A percentile compares a stretch with the other conserved stretches of the same genome.
phyloP scores from a whole-genome alignment of 345 rosid genomes.

The Hypericum androsaemum region DNA sequence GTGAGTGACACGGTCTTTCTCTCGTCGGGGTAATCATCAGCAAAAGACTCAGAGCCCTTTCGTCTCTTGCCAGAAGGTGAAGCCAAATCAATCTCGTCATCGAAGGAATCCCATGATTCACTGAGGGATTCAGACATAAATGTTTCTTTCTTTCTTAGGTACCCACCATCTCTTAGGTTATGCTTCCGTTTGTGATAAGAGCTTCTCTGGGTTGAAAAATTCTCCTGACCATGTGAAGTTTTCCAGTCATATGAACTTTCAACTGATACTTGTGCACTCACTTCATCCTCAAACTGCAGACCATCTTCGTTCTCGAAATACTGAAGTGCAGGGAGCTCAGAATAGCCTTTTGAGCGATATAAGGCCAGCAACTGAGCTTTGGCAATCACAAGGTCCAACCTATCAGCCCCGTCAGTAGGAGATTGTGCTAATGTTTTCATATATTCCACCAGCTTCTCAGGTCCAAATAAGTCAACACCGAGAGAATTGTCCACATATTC shows the following conservation, averaged over 20 bases:
- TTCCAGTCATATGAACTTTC: slow-evolving; percentile 17
- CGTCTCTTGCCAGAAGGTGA: slow-evolving; percentile 46
- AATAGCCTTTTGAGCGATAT: slow-evolving; percentile 40
- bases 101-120: slow-evolving; percentile 38
- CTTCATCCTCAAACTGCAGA: slow-evolving; percentile 16
- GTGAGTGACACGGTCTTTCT: slow-evolving; percentile 56
- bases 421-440: slow-evolving; percentile 44
- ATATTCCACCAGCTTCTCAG: slow-evolving; percentile 36
- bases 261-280: slow-evolving; percentile 7
- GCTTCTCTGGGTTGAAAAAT: slow-evolving; percentile 22
- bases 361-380: slow-evolving; percentile 50
- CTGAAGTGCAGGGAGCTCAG: slow-evolving; percentile 39
- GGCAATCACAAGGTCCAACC: slow-evolving; percentile 43
- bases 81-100: slow-evolving; percentile 28
- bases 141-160: slow-evolving; percentile 44
- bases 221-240: slow-evolving; percentile 15
- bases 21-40: slow-evolving; percentile 47
- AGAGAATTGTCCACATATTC: slow-evolving; percentile 23
- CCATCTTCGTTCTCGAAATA: slow-evolving; percentile 23
- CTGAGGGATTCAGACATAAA: slow-evolving; percentile 41
- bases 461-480: slow-evolving; percentile 29
- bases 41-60: slow-evolving; percentile 36
- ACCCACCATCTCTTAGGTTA: slow-evolving; percentile 43
- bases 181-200: slow-evolving; percentile 47
- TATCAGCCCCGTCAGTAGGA: slow-evolving; percentile 37